Evolutionary conservation across 2,329 filamentous ascomycete genomes (phyloP).

Genomic region (Diaporthe humulicola): DNA sequence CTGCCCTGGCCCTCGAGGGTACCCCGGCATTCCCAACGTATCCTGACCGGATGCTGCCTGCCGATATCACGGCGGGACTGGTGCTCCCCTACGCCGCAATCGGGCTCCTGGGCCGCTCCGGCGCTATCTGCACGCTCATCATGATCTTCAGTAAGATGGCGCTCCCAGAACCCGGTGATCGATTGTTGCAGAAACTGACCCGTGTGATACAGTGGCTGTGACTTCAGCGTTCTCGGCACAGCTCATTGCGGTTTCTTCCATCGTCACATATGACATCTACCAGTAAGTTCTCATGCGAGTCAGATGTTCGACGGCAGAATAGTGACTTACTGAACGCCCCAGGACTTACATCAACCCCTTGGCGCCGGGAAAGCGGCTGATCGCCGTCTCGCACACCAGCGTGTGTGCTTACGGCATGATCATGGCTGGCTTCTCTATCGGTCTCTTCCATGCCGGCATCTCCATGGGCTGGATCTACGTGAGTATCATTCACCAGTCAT

Average conservation of each 20-base stretch:
- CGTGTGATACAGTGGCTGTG: constrained; percentile 72
- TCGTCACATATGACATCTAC: constrained; percentile 91
- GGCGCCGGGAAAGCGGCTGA: constrained; percentile 81
- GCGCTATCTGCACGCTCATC: constrained; percentile 82
- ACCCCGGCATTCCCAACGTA: constrained; percentile 80
- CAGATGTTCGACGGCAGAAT: rapidly evolving
- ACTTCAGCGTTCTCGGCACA: constrained; percentile 87
- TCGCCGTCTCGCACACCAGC: constrained; percentile 82
- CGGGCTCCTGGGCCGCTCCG: constrained; percentile 84
- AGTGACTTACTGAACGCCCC: background rate
- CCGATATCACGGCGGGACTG: constrained; percentile 85
- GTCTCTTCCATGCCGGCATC: constrained; percentile 80
- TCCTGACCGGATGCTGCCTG: constrained; percentile 77
- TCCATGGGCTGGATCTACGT: constrained; percentile 88
- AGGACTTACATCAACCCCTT: constrained; percentile 84
- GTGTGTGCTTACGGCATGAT: constrained; percentile 79
- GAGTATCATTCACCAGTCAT: background rate
- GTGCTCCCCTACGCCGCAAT: constrained; percentile 89
- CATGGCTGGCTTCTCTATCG: constrained; percentile 84
- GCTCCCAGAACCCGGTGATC: background rate
- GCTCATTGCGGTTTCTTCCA: constrained; percentile 88
- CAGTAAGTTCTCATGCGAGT: constrained; percentile 45
- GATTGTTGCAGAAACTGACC: background rate
- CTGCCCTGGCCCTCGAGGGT: constrained; percentile 83
- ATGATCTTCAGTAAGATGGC: constrained; percentile 74